phyloP scores from a whole-genome alignment of 2,329 filamentous ascomycete genomes.

The Cercospora zeae-maydis region DNA sequence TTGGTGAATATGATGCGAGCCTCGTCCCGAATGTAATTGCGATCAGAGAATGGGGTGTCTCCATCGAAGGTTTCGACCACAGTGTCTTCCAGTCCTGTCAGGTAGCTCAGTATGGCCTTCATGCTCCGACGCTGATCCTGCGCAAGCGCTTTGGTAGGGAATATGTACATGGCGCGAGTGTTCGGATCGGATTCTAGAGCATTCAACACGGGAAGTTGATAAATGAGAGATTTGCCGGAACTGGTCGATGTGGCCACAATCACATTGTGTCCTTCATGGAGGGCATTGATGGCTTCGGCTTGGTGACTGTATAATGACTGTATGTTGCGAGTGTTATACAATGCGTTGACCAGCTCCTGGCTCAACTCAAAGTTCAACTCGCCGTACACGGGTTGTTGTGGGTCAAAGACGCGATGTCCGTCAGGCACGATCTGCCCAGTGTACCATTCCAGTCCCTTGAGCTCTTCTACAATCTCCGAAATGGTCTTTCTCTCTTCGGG shows the following conservation, averaged over 20 bases:
- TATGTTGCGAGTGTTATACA: constrained; percentile 89
- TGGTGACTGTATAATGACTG: constrained; percentile 87
- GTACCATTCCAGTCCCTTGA: constrained; percentile 83
- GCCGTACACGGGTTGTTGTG: constrained; percentile 75
- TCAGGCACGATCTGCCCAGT: constrained; percentile 88
- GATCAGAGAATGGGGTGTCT: constrained; percentile 78
- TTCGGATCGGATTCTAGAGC: constrained; percentile 73
- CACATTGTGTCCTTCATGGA: constrained; percentile 78
- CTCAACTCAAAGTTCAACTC: constrained; percentile 82
- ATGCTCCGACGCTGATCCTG: constrained; percentile 90
- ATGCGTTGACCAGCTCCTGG: constrained; percentile 87
- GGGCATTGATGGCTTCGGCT: constrained; percentile 84
- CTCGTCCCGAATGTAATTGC: constrained; percentile 78
- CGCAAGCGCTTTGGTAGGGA: constrained; percentile 92
- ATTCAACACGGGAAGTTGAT: constrained; percentile 87
- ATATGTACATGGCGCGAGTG: constrained; percentile 92
- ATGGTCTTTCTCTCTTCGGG: constrained; percentile 77
- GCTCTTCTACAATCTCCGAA: constrained; percentile 77
- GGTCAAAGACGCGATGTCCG: constrained; percentile 85
- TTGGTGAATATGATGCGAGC: constrained; percentile 95
- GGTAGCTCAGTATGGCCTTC: constrained; percentile 76
- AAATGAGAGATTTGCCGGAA: constrained; percentile 97
- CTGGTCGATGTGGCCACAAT: constrained; percentile 94
- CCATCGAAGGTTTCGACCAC: constrained; percentile 94
- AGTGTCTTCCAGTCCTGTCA: constrained; percentile 69